phyloP scores from a whole-genome alignment of 805 yeast species.

The Tetrapisispora nanseiensis region DNA sequence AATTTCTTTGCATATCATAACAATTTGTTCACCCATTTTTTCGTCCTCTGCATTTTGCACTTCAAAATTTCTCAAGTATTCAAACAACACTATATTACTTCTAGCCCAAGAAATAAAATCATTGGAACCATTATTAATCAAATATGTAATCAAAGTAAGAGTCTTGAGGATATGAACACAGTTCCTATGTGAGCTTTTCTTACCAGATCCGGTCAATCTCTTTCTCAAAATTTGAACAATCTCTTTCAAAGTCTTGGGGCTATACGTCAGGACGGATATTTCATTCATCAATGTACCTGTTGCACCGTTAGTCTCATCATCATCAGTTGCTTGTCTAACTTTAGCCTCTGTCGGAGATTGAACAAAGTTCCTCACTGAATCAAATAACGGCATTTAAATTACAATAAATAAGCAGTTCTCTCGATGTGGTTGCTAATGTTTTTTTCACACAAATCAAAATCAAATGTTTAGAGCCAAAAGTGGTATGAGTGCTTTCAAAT shows the following conservation, averaged over 20 bases:
- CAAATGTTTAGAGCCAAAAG: too few species aligned
- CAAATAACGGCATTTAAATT: constrained; percentile 20
- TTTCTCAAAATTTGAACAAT: constrained; percentile 35
- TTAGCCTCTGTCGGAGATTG: constrained; percentile 30
- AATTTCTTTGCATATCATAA: constrained; percentile 31
- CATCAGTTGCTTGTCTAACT: constrained; percentile 38
- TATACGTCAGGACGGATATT: constrained; percentile 38
- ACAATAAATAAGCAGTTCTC: too few species aligned
- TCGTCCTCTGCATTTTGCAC: constrained; percentile 26
- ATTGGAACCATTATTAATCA: constrained; percentile 44
- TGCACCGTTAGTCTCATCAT: constrained; percentile 45
- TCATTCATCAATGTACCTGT: constrained; percentile 47
- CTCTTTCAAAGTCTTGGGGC: constrained; percentile 31
- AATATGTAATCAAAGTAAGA: constrained; percentile 41
- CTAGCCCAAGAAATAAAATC: constrained; percentile 41
- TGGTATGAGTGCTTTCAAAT: too few species aligned
- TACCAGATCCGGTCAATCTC: constrained; percentile 27
- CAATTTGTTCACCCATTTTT: constrained; percentile 33
- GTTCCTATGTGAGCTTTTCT: constrained; percentile 23
- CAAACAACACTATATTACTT: constrained; percentile 22
- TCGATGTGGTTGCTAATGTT: too few species aligned
- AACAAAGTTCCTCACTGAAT: constrained; percentile 25
- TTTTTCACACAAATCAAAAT: too few species aligned
- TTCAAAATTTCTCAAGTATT: constrained; percentile 29
- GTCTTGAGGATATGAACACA: constrained; percentile 39